These are phyloP conservation scores for Heteromeles arbutifolia DNA, from an alignment of 306 rosid genomes.

Conservation along the genomic window DNA sequence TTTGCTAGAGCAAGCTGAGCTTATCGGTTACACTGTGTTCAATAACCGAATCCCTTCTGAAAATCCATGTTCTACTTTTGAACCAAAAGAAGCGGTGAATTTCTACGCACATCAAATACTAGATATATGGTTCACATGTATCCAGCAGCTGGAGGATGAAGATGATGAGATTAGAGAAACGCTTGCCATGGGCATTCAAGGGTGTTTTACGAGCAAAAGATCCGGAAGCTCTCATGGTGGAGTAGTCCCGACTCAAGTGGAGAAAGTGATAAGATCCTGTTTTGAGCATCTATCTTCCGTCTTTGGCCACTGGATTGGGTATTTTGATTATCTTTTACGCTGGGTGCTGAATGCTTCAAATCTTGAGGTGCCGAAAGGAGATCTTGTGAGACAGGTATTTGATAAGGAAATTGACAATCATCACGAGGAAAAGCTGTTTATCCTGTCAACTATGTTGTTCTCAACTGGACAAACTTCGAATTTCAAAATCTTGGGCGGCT, in stretches of 20 bases:
- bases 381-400: constrained; percentile 81
- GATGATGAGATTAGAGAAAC: constrained; percentile 63
- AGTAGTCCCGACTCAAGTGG: constrained; percentile 74
- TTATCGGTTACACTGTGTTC: constrained; percentile 37
- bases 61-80: constrained; percentile 27
- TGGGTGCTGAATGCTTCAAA: constrained; percentile 50
- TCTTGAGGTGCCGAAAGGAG: constrained; percentile 42
- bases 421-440: constrained; percentile 86
- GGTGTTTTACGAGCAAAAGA: constrained; percentile 46
- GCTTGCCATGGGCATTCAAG: constrained; percentile 64
- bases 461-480: constrained; percentile 62
- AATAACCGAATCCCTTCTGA: constrained; percentile 29
- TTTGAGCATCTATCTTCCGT: constrained; percentile 70
- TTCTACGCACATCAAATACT: constrained; percentile 59
- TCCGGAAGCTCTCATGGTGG: constrained; percentile 24
- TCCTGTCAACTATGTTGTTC: constrained; percentile 79
- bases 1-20: constrained; percentile 70
- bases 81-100: constrained; percentile 44
- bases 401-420: constrained; percentile 95
- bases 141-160: constrained; percentile 90
- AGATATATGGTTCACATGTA: constrained; percentile 75
- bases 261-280: constrained; percentile 68
- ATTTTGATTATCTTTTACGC: constrained; percentile 53
- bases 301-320: constrained; percentile 81
- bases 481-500: constrained; percentile 32